Conservation (phyloP, 257 asterid species). For the Eustoma russellianum region DNA sequence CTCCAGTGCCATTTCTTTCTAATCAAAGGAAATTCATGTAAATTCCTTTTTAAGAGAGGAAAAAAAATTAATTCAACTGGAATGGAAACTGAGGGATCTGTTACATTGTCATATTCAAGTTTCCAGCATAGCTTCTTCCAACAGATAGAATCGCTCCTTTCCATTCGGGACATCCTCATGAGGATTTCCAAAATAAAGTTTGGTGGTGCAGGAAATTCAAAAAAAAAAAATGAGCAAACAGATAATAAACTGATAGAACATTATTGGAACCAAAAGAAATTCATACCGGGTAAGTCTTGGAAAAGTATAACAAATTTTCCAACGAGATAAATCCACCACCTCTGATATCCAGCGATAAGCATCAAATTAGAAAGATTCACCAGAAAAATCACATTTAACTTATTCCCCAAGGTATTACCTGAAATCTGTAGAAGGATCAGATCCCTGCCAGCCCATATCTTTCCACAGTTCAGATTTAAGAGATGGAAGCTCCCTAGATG, state of each 20-base stretch:
- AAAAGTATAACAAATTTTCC: conserved; percentile 89
- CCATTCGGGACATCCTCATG: too few relatives aligned
- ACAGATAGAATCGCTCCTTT: too few relatives aligned
- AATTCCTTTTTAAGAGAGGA: too few relatives aligned
- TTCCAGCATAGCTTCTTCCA: too few relatives aligned
- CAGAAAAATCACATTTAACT: conserved; percentile 1
- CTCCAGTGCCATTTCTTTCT: too few relatives aligned
- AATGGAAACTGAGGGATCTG: background rate
- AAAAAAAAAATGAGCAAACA: background rate
- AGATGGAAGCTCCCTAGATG: conserved; percentile 67
- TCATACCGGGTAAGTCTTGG: conserved; percentile 82
- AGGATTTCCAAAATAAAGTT: too few relatives aligned
- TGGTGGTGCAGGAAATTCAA: background rate
- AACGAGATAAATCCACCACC: conserved; percentile 96
- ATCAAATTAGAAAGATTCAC: conserved; percentile 9
- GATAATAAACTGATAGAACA: background rate
- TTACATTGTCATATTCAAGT: background rate
- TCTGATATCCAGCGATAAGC: conserved; percentile 29
- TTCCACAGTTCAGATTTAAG: conserved; percentile 93
- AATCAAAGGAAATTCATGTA: too few relatives aligned
- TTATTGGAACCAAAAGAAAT: conserved; percentile 12
- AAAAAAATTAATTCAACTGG: too few relatives aligned
- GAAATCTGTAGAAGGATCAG: conserved; percentile 97
- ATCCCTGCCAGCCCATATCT: conserved; percentile 99
- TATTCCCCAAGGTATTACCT: conserved; percentile 37